These are phyloP conservation scores for Suhomyces sp. DNA, from an alignment of 805 yeast species.

Conservation along the genomic window DNA sequence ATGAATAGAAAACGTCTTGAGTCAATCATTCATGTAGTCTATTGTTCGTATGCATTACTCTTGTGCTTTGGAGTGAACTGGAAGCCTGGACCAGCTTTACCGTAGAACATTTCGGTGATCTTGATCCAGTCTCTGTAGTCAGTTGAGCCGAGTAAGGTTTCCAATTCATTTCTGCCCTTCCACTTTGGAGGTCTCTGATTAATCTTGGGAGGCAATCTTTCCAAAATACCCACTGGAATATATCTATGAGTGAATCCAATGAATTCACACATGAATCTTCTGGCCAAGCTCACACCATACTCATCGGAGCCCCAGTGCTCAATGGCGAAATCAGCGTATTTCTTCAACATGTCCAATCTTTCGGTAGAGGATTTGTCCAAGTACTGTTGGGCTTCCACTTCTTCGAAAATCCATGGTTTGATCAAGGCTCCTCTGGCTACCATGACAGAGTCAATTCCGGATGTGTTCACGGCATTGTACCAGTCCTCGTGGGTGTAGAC, in stretches of 20 bases:
- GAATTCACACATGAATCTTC: conserved; percentile 92
- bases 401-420: conserved; percentile 99
- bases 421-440: conserved; percentile 96
- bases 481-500: conserved; percentile 84
- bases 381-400: conserved; percentile 83
- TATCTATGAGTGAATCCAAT: conserved; percentile 92
- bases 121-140: conserved; percentile 96
- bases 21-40: background rate
- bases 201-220: conserved; percentile 79
- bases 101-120: conserved; percentile 90
- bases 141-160: conserved; percentile 78
- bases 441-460: conserved; percentile 89
- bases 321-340: conserved; percentile 75
- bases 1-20: background rate
- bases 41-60: conserved; percentile 67
- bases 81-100: conserved; percentile 74
- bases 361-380: conserved; percentile 89
- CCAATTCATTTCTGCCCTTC: conserved; percentile 90
- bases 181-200: conserved; percentile 94
- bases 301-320: conserved; percentile 99
- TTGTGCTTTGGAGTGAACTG: conserved; percentile 91
- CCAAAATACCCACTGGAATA: conserved; percentile 90
- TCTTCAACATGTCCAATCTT: conserved; percentile 70
- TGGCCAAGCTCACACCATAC: conserved; percentile 82
- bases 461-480: conserved; percentile 63